Percentiles rank a stretch among this genome's conserved stretches.
phyloP scores from a whole-genome alignment of 352 stramenopile species.

The Pythium utonaiense region DNA sequence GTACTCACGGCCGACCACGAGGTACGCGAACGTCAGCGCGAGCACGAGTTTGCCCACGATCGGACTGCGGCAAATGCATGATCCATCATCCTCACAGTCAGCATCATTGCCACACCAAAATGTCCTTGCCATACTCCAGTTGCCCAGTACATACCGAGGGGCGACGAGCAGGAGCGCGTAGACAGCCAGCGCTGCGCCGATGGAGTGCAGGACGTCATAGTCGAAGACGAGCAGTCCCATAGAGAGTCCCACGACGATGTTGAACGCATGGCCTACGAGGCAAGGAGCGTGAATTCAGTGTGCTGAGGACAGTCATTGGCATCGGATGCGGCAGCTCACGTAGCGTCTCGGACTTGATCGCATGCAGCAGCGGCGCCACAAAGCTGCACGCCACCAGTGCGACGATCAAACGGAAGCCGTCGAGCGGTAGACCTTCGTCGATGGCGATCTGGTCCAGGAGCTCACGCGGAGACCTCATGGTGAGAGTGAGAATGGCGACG shows the following conservation, averaged over 20 bases:
- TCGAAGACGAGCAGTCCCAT: slow-evolving; percentile 79
- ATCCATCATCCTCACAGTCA: no score
- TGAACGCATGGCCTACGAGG: slow-evolving; percentile 65
- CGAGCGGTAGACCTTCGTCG: slow-evolving; percentile 69
- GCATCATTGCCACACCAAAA: no score
- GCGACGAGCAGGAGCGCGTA: slow-evolving; percentile 68
- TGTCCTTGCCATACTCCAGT: no score
- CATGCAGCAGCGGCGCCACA: slow-evolving; percentile 65
- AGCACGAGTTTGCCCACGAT: slow-evolving; percentile 66
- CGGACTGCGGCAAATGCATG: slow-evolving; percentile 33
- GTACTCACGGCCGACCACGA: slow-evolving; percentile 74
- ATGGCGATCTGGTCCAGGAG: slow-evolving; percentile 61
- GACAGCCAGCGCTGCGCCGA: slow-evolving; percentile 50
- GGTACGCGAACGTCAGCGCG: slow-evolving; percentile 50
- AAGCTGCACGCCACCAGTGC: slow-evolving; percentile 60
- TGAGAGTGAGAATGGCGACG: slow-evolving; percentile 21
- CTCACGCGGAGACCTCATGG: slow-evolving; percentile 58
- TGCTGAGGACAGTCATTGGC: no score
- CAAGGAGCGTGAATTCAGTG: no score
- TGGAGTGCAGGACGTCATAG: slow-evolving; percentile 66
- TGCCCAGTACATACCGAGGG: slow-evolving; percentile 56
- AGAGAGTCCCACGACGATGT: slow-evolving; percentile 57
- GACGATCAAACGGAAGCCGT: slow-evolving; percentile 76
- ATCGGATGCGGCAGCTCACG: slow-evolving; percentile 42
- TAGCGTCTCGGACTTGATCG: slow-evolving; percentile 45